These are phyloP conservation scores for Silene conica DNA, from an alignment of 148 eudicot genomes.

Conservation along the genomic window DNA sequence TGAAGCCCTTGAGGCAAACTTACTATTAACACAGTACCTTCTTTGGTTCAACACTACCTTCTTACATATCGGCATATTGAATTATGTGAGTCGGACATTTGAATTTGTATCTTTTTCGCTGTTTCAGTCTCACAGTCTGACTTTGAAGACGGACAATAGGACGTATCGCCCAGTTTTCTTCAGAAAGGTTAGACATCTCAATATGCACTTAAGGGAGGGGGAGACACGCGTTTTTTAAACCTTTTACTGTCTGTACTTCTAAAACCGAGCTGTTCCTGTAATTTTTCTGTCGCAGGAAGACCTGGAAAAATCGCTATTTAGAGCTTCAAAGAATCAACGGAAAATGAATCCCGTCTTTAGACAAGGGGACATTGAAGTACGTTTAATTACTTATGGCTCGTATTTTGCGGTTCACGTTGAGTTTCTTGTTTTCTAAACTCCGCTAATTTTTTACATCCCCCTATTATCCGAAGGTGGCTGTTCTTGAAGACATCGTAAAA, in stretches of 20 bases:
- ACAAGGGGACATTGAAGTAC: constrained; percentile 76
- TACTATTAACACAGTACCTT: too few species aligned
- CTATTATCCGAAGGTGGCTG: constrained; percentile 52
- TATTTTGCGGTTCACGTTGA: constrained; percentile 2
- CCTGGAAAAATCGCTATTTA: constrained; percentile 60
- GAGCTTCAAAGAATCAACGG: constrained; percentile 61
- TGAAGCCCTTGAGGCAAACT: too few species aligned
- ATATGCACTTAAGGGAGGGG: neutral
- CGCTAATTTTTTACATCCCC: neutral
- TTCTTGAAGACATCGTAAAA: constrained; percentile 74
- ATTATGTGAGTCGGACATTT: neutral
- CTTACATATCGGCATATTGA: neutral
- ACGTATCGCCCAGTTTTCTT: constrained; percentile 76
- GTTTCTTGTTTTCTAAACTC: neutral
- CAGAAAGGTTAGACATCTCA: constrained; percentile 60
- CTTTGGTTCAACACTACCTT: neutral
- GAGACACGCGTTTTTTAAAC: neutral
- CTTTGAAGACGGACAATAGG: constrained; percentile 46
- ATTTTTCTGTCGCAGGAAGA: constrained; percentile 58
- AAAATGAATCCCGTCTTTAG: constrained; percentile 52
- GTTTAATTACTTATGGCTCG: neutral
- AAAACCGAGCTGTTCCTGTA: constrained; percentile 3
- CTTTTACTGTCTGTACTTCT: neutral
- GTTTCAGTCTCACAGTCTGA: constrained; percentile 73
- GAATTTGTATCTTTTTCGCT: neutral